Base-by-base conservation (phyloP, 1,139 yeast species). In the Arxiozyma telluris region DNA sequence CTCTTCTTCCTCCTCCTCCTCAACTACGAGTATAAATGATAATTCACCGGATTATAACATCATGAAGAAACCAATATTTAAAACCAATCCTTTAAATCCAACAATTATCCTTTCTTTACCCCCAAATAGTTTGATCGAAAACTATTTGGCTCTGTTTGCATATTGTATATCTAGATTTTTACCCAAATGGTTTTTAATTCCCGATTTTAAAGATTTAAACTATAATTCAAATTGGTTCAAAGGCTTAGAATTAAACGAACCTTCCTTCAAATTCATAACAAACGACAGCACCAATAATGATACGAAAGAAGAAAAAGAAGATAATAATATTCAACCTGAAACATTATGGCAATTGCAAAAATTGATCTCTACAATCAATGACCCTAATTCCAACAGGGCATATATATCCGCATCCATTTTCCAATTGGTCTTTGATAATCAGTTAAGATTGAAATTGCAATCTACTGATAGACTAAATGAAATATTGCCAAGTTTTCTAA, bases 101-200 rank as follows among this genome's bases (percentile, higher is more conserved):
- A 60, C 65, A 1, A 59, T 64, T 5, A 51, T 65, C 4, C 48
- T 61, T 15, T 68, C 69, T 15, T 52, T 57, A 25, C 61, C 66
- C 12, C 55, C 54, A 8, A 62, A 61, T 44, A 58, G 63, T 4
- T 20, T 63, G 8, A 54, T 64, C 22, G 65, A 64, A 49, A 61
- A 63, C 48, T 66, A 66, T 55, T 59, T 65, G 39, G 64, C 66
- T 1, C 55, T 66, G 25, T 65, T 59, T 53, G 59, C 66, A 4
- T 58, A 62, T 30, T 60, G 58, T 38, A 55, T 64, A 34, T 60
- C 63, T 2, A 56, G 54, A n/a, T 62, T 59, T 50, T 46, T 62
- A 22, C 68, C 69, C 5, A 59, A 57, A 17, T 30, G 30, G 17
- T 58, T 61, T 47, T 52, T 59, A 46, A 50, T 49, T 41, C 59